phyloP scores from a whole-genome alignment of 192 early-diverging fungal species.

The Rhizophagus clarus region DNA sequence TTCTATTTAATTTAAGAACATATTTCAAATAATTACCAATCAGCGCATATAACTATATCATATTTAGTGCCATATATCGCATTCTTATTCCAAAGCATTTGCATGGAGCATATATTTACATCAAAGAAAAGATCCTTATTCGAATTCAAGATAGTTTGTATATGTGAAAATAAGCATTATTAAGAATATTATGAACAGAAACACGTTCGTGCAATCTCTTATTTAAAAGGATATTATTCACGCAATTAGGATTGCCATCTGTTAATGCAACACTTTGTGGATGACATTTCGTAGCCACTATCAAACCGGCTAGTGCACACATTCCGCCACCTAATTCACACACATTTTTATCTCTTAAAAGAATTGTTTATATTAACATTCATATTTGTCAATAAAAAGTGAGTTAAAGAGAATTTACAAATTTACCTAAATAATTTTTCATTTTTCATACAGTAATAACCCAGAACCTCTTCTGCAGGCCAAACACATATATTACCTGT shows the following conservation, averaged over 20 bases:
- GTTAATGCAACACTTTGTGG: slow-evolving; percentile 4
- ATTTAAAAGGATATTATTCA: slow-evolving; percentile 18
- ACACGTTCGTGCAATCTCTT: background rate
- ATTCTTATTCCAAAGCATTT: slow-evolving; percentile 13
- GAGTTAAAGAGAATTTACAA: background rate
- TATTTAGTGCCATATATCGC: background rate
- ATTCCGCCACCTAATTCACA: slow-evolving; percentile 17
- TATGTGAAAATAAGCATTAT: background rate
- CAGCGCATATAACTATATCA: slow-evolving; percentile 8
- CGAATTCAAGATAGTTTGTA: background rate
- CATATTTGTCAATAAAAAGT: background rate
- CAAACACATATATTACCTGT: slow-evolving; percentile 17
- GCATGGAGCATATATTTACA: background rate
- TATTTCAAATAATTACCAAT: background rate
- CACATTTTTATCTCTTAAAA: slow-evolving; percentile 1
- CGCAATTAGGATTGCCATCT: slow-evolving; percentile 3
- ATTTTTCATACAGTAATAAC: slow-evolving; percentile 18
- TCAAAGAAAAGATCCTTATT: background rate
- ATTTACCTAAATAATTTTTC: slow-evolving; percentile 7
- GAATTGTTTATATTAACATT: background rate
- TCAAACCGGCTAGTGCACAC: slow-evolving; percentile 12
- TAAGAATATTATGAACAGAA: background rate
- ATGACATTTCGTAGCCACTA: background rate
- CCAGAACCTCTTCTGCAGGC: slow-evolving; percentile 11
- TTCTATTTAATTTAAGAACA: background rate